Conservation (phyloP, 306 rosid genomes). For the Ziziphus jujuba region DNA sequence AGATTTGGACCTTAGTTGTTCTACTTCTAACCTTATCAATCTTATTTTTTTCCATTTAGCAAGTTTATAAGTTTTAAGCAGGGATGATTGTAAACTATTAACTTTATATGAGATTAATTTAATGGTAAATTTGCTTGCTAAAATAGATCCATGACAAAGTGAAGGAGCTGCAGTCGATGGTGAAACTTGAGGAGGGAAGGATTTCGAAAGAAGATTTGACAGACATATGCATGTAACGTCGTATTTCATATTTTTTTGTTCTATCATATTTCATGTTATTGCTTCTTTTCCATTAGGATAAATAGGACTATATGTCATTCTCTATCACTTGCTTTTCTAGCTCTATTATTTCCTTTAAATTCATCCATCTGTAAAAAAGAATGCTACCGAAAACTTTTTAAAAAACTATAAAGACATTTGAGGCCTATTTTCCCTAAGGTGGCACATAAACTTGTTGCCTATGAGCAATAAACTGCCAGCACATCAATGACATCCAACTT, state of each 20-base stretch:
- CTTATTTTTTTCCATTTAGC: slow-evolving; percentile 12
- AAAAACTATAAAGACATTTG: too few species aligned
- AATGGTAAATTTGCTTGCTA: slow-evolving; percentile 21
- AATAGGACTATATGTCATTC: background rate
- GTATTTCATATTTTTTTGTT: background rate
- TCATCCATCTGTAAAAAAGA: background rate
- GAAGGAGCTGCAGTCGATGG: slow-evolving; percentile 52
- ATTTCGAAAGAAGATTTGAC: slow-evolving; percentile 45
- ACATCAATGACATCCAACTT: too few species aligned
- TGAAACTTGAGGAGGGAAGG: slow-evolving; percentile 48
- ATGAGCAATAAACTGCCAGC: too few species aligned
- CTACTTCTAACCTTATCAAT: background rate
- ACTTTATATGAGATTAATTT: slow-evolving; percentile 16
- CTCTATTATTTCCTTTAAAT: background rate
- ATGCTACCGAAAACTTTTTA: too few species aligned
- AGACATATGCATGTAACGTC: slow-evolving; percentile 56
- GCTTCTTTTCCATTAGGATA: background rate
- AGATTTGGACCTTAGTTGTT: too few species aligned
- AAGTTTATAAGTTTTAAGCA: slow-evolving; percentile 8
- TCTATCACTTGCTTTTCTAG: background rate
- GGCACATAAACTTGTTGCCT: too few species aligned
- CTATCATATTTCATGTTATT: background rate
- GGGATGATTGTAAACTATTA: background rate
- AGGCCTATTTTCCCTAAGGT: too few species aligned
- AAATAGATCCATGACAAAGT: slow-evolving; percentile 69